These are phyloP conservation scores for Cryoendolithus antarcticus DNA, from an alignment of 2,329 filamentous ascomycete species.

Conservation along the genomic window DNA sequence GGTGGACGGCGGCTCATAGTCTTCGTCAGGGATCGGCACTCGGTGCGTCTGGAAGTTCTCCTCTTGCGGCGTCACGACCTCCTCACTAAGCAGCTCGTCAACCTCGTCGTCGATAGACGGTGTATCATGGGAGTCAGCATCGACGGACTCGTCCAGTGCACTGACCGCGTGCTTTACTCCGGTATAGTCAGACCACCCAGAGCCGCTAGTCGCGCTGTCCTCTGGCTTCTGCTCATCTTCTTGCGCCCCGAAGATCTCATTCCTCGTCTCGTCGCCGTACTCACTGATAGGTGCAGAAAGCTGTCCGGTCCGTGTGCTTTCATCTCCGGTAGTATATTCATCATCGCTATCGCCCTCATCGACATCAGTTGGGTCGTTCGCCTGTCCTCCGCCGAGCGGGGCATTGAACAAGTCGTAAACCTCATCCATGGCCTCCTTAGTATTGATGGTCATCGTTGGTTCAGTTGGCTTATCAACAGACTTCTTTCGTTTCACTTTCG, in stretches of 20 bases:
- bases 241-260: conserved; percentile 35
- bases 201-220: conserved; percentile 38
- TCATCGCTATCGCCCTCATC: conserved; percentile 56
- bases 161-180: conserved; percentile 56
- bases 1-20: conserved; percentile 62
- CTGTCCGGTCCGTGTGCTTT: conserved; percentile 65
- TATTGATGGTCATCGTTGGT: conserved; percentile 97
- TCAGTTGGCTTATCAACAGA: conserved; percentile 55
- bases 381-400: conserved; percentile 47
- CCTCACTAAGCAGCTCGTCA: conserved; percentile 13
- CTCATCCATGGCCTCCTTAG: conserved; percentile 86
- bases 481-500: conserved; percentile 71
- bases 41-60: conserved; percentile 49
- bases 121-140: conserved; percentile 16
- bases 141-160: conserved; percentile 27
- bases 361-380: conserved; percentile 45
- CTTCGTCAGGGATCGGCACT: conserved; percentile 70
- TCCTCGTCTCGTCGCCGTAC: conserved; percentile 49
- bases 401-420: conserved; percentile 97
- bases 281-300: conserved; percentile 53
- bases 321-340: conserved; percentile 73
- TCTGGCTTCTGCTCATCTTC: conserved; percentile 23
- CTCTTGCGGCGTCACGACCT: conserved; percentile 35
- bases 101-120: conserved; percentile 19
- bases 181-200: conserved; percentile 83